Percentiles rank a stretch among this genome's conserved stretches.
These are phyloP conservation scores for Wakefieldia striispora DNA, from an alignment of 768 basidiomycete genomes.

Conservation along the genomic window DNA sequence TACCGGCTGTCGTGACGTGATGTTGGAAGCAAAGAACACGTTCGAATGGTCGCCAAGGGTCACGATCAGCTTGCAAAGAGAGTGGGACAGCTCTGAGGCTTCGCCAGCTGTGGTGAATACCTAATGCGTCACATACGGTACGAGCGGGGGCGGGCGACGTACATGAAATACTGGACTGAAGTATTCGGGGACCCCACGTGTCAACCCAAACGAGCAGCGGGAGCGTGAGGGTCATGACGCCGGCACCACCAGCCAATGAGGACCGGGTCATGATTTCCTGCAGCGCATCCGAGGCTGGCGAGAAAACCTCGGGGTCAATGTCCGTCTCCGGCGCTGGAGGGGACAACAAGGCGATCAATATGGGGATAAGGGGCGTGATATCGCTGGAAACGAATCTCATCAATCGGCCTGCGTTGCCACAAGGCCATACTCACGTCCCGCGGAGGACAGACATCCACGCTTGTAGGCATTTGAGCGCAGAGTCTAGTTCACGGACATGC, in stretches of 20 bases:
- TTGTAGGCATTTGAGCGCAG: conserved; percentile 77
- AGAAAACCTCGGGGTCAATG: conserved; percentile 52
- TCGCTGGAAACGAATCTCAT: conserved; percentile 44
- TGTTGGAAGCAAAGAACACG: conserved; percentile 67
- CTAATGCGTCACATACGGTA: background rate
- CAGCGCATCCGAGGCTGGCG: conserved; percentile 66
- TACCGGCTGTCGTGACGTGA: conserved; percentile 47
- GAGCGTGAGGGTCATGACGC: conserved; percentile 72
- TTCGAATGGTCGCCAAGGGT: conserved; percentile 87
- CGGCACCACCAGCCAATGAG: conserved; percentile 66
- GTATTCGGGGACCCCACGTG: conserved; percentile 47
- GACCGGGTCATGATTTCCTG: conserved; percentile 79
- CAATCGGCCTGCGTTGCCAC: background rate
- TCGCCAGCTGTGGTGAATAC: conserved; percentile 12
- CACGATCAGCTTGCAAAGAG: conserved; percentile 76
- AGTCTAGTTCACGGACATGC: conserved; percentile 47
- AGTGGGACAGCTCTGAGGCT: conserved; percentile 59
- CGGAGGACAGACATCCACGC: conserved; percentile 78
- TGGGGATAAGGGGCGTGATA: conserved; percentile 64
- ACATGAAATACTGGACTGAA: conserved; percentile 38
- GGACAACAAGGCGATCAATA: conserved; percentile 50
- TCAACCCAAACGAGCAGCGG: conserved; percentile 83
- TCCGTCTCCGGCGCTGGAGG: conserved; percentile 31
- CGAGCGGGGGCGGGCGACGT: conserved; percentile 15
- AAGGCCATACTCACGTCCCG: conserved; percentile 51